phyloP scores from a whole-genome alignment of 768 basidiomycete species.

The Lactarius tabidus region DNA sequence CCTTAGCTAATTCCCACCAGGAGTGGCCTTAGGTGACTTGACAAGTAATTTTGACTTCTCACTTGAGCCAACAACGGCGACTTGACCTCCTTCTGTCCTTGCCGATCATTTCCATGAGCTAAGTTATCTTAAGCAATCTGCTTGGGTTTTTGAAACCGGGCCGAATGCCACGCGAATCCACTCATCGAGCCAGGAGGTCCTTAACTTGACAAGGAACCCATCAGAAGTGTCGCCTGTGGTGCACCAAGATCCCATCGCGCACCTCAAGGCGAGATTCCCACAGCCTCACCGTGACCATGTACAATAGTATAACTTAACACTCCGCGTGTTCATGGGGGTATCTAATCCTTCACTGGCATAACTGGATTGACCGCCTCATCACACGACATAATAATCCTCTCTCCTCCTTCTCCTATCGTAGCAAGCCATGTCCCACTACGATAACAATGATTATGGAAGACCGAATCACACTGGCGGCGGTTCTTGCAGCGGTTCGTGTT shows the following conservation, averaged over 20 bases:
- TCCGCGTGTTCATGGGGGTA: slow-evolving; percentile 12
- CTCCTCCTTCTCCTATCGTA: slow-evolving; percentile 24
- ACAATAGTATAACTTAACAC: neutral
- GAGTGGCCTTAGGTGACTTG: too few relatives aligned
- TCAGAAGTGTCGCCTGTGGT: slow-evolving; percentile 3
- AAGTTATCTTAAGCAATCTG: neutral
- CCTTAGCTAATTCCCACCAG: too few relatives aligned
- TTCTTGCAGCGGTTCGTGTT: slow-evolving; percentile 24
- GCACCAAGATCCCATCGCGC: slow-evolving; percentile 20
- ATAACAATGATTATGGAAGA: slow-evolving; percentile 23
- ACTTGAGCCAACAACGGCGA: slow-evolving; percentile 15
- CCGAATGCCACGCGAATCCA: slow-evolving; percentile 17
- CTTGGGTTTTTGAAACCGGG: slow-evolving; percentile 15
- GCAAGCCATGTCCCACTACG: slow-evolving; percentile 24
- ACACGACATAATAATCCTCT: slow-evolving; percentile 22
- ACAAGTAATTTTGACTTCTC: neutral
- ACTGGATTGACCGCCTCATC: slow-evolving; percentile 7
- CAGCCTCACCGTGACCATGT: slow-evolving; percentile 3
- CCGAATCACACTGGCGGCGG: slow-evolving; percentile 12
- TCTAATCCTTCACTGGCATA: slow-evolving; percentile 11
- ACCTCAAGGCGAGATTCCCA: slow-evolving; percentile 8
- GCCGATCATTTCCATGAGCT: slow-evolving; percentile 21
- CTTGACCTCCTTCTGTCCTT: slow-evolving; percentile 18
- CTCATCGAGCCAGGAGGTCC: neutral
- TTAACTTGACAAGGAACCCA: slow-evolving; percentile 7